Conservation (phyloP, 78 protist species). For the Bodo saltans region DNA sequence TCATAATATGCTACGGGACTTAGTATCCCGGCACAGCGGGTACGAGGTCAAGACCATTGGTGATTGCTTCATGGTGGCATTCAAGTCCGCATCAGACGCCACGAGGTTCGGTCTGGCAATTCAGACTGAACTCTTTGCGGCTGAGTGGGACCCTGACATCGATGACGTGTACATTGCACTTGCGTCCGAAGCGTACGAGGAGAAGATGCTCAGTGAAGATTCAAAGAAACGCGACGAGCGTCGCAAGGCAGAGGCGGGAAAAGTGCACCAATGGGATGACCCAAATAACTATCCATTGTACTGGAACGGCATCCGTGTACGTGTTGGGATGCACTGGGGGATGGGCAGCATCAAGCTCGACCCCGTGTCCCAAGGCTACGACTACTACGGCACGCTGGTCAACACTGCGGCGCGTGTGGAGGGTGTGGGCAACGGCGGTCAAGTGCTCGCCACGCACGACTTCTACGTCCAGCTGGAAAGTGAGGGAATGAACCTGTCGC, state of each 20-base stretch:
- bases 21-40: neutral
- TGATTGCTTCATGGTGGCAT: slow-evolving; percentile 36
- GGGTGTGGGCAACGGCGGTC: neutral
- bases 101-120: slow-evolving; percentile 2
- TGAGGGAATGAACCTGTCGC: too few species aligned
- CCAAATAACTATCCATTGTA: too few species aligned
- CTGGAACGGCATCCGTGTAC: slow-evolving; percentile 1
- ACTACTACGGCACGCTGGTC: slow-evolving; percentile 18
- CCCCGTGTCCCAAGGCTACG: neutral
- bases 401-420: neutral
- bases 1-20: neutral
- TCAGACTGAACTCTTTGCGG: slow-evolving; percentile 26
- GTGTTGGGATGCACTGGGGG: slow-evolving; percentile 12
- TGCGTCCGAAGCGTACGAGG: neutral
- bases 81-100: neutral
- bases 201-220: too few species aligned
- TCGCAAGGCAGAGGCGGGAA: too few species aligned
- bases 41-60: slow-evolving; percentile 32
- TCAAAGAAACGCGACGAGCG: too few species aligned
- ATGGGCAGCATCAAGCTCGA: neutral
- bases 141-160: slow-evolving; percentile 36
- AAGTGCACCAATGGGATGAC: too few species aligned
- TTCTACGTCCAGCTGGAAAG: too few species aligned
- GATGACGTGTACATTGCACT: neutral
- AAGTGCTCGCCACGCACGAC: neutral